Evolutionary conservation across 495 filamentous ascomycete genomes (phyloP), one percentile per base, ranked within the genome.

Genomic region (Bacidia rubella): DNA sequence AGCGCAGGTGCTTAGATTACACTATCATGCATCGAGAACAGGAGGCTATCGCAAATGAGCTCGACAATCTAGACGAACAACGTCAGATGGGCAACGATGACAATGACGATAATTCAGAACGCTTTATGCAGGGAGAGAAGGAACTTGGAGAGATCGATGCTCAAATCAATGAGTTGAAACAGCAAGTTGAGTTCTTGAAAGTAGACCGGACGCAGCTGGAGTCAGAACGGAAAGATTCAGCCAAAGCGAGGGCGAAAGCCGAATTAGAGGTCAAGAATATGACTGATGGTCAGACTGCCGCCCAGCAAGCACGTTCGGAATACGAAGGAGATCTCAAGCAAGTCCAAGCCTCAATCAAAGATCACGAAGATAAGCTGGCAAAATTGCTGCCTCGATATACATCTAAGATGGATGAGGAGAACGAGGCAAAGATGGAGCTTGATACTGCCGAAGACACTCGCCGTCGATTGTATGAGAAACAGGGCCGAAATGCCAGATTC

Each of bases 21-120:
- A 87, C 89, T 1, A 94, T 95, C 59, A 87, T 94, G 62, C 82
- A 89, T 54, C 83, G 83, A 52, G 87, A 95, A 57, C 88, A 96
- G 61, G 75, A 83, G 22, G 82, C 83, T 25, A 83, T 92, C 38
- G 66, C 79, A 40, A 78, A 80, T 51, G 80, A 83, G 7, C 74
- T 97, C 2, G 87, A 90, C 46, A 85, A 79, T 51, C 75, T 99
- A 19, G 90, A 97, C 39, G 84, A 86, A 48, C 76, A 80, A 51
- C 76, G 89, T 41, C 80, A 88, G 61, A 82, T 77, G 20, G 88
- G 89, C 15, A 77, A 86, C 2, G 89, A 89, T 50, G 82, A 83
- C 50, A 86, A 84, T 3, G 88, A 94, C 58, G 80, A 87, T 50
- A 87, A 85, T 57, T 78, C 84, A 32, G 80, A 85, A 26, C 74